Evolutionary conservation across 345 rosid species (phyloP), one percentile per base, ranked within the genome.

Genomic region (Brassica rapa): DNA sequence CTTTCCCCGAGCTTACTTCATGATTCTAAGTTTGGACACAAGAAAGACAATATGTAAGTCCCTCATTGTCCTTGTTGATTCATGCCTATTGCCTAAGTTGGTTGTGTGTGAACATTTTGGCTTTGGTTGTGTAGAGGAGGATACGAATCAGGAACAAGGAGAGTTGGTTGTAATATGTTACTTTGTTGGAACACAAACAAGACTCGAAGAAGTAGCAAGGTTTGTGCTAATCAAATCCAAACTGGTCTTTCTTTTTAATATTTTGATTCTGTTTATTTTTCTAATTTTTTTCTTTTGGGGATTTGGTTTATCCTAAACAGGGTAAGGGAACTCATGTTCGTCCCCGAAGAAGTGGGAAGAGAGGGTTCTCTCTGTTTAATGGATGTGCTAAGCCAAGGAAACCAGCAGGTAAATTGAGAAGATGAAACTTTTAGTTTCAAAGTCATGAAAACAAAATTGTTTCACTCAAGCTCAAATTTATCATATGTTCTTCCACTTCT

Each of bases 1-100:
- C 86, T 89, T 78, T 90, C 97, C 55, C 99, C 99, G 8, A 93
- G 99, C 82, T 76, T 90, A 81, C 81, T 95, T 83, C 99, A 95
- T 66, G 87, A 84, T 55, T 74, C 70, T 82, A 87, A 65, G 79
- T 85, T 88, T 29, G 63, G 78, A 53, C 83, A 77, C 75, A 89
- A 77, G 87, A 92, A 88, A 88, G 98, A 93, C 74, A 90, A 79
- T 89, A 70, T 83, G 99, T 95, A 75, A 90, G 99, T 87, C 59
- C 43, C 46, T 70, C 41, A 14, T 49, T 2, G 4, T 55, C 14
- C 49, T 32, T 66, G 2, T 29, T 61, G 35, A 2, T 59, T 23
- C 62, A 23, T 23, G 2, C 62, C n/a, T 27, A 27, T 27, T 27
- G 5, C 4, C 0, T 29, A 23, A 69, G 19, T n/a, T 32, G 3